Base-by-base conservation (phyloP, 1,139 yeast species). In the Kodamaea ohmeri region DNA sequence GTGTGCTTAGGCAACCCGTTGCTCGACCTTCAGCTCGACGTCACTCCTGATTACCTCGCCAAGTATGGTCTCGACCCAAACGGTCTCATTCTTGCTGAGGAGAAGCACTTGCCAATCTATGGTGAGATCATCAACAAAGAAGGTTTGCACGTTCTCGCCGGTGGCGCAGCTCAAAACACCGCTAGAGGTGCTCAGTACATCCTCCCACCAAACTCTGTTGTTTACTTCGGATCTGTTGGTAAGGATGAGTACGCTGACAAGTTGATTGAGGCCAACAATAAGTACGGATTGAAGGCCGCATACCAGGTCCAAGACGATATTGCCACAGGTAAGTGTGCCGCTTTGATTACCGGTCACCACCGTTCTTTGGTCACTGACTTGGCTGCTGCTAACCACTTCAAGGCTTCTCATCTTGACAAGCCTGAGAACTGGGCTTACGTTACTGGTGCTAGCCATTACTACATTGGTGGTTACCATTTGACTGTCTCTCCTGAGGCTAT, bases 91-190 rank as follows among this genome's bases (percentile, higher is more conserved):
- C 78, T 92, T 49, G 89, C 83, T 39, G 97, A 90, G 55, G 90
- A 81, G 50, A 78, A 83, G 65, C 97, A 88, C 69, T 67, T 82
- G 78, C 87, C 90, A 41, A 86, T 92, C 61, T 92, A 73, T 63
- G 83, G 77, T 42, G 97, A 90, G 65, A 76, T 85, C 50, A 68
- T 87, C 47, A 63, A 72, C 37, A 69, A 71, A 60, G 71, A 76
- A 31, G 78, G 73, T 46, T 81, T 86, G 50, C 78, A 80, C 57
- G 68, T 81, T 48, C 79, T 92, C 52, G 98, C 99, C 45, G 99
- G 99, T 52, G 99, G 99, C 62, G 98, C 99, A 53, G 98, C 97
- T 44, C 99, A 92, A 71, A 92, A 92, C 72, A 83, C 98, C 47
- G 97, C 98, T 43, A 82, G 99, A 71, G 99, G 96, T 58, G 97